A percentile compares a stretch with the other conserved stretches of the same genome.
Evolutionary conservation across 768 basidiomycete genomes (phyloP).

Genomic region (Cubamyces sp.): DNA sequence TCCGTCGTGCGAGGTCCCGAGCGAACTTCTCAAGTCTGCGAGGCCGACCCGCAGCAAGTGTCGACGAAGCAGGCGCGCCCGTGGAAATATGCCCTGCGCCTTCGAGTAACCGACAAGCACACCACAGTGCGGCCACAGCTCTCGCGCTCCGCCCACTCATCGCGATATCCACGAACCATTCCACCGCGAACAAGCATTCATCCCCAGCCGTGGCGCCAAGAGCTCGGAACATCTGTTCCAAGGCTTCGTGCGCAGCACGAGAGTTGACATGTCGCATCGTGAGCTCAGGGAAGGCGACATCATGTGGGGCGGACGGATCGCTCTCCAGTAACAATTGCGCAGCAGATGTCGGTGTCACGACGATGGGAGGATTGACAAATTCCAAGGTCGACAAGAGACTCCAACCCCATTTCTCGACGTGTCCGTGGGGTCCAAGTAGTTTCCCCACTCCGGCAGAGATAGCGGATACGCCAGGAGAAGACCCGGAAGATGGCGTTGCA

Average conservation of each 20-base stretch:
- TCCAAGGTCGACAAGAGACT: constrained; percentile 81
- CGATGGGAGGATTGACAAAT: constrained; percentile 58
- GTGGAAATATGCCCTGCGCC: constrained; percentile 63
- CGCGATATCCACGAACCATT: constrained; percentile 75
- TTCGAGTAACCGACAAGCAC: constrained; percentile 74
- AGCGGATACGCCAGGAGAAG: constrained; percentile 35
- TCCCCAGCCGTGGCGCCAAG: constrained; percentile 74
- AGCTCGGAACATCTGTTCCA: constrained; percentile 74
- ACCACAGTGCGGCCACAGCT: constrained; percentile 82
- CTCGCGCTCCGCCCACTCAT: constrained; percentile 46
- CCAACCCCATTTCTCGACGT: constrained; percentile 94
- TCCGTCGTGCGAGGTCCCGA: constrained; percentile 60
- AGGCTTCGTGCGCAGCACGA: constrained; percentile 50
- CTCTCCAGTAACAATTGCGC: constrained; percentile 62
- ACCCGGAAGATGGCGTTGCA: constrained; percentile 28
- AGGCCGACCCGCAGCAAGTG: constrained; percentile 33
- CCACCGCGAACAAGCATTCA: constrained; percentile 72
- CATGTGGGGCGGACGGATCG: constrained; percentile 40
- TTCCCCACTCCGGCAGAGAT: constrained; percentile 58
- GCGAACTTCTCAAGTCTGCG: constrained; percentile 66
- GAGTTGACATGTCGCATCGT: constrained; percentile 59
- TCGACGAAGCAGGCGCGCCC: constrained; percentile 27
- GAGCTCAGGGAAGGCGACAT: constrained; percentile 60
- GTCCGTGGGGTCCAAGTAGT: constrained; percentile 79
- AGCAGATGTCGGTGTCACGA: constrained; percentile 49